phyloP scores from a whole-genome alignment of 139 green algal species.

The Closterium sp. region DNA sequence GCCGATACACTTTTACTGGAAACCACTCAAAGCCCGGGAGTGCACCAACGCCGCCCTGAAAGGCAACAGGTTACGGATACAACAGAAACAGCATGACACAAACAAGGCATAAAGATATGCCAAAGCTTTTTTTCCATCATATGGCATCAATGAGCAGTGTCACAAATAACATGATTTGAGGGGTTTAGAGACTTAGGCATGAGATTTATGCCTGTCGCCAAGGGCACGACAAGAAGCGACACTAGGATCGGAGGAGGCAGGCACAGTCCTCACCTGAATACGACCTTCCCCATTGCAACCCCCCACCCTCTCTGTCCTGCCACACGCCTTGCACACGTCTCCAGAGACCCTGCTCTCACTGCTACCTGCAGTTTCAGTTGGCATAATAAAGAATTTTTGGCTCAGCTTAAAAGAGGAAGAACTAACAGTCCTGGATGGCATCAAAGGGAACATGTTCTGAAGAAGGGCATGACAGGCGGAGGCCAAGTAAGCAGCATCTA shows the following conservation, averaged over 20 bases:
- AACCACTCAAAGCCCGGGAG: slow-evolving; percentile 29
- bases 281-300: slow-evolving; percentile 27
- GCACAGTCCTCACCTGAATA: slow-evolving; percentile 22
- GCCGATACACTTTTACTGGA: slow-evolving; percentile 39
- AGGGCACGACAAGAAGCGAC: too few species aligned
- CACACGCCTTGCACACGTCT: slow-evolving; percentile 8
- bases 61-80: neutral
- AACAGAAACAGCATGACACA: neutral
- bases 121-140: too few species aligned
- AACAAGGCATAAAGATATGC: neutral
- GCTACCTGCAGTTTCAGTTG: neutral
- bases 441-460: too few species aligned
- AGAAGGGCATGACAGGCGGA: too few species aligned
- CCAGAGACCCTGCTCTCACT: neutral
- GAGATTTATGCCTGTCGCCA: too few species aligned
- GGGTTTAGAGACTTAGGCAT: too few species aligned
- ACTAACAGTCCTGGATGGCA: neutral
- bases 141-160: too few species aligned
- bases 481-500: too few species aligned
- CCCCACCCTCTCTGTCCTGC: neutral
- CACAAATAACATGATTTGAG: too few species aligned
- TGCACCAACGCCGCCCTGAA: slow-evolving; percentile 21
- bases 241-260: neutral
- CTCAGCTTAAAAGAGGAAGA: neutral
- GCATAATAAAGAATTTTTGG: neutral